Conservation (phyloP, 2,329 filamentous ascomycete genomes). For the Monilinia laxa region DNA sequence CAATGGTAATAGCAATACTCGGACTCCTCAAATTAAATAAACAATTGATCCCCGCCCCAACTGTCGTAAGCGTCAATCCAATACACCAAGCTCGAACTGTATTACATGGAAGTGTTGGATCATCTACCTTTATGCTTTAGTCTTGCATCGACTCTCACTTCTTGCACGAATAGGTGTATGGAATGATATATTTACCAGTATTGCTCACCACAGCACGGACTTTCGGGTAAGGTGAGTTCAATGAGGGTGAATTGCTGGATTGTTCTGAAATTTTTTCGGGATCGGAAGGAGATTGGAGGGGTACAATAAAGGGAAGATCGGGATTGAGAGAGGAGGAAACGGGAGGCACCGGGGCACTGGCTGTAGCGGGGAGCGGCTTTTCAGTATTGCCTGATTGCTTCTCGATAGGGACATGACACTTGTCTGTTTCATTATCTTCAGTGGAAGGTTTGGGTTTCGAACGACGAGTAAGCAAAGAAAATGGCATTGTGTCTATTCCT, state of each 20-base stretch:
- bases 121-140: neutral
- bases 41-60: constrained; percentile 27
- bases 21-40: constrained; percentile 29
- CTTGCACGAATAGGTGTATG: constrained; percentile 33
- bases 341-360: too few relatives aligned
- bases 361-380: neutral
- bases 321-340: neutral
- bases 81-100: constrained; percentile 49
- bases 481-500: neutral
- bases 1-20: constrained; percentile 25
- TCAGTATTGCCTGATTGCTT: neutral
- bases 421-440: neutral
- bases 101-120: constrained; percentile 51
- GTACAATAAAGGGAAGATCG: neutral
- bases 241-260: constrained; percentile 1
- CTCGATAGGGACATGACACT: neutral
- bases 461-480: neutral
- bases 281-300: constrained; percentile 12
- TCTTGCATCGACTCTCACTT: neutral
- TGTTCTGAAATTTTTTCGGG: constrained; percentile 23
- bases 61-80: constrained; percentile 42
- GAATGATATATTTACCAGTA: constrained; percentile 57
- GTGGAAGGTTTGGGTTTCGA: neutral
- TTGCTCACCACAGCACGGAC: constrained; percentile 58
- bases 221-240: constrained; percentile 39